Evolutionary conservation across 2,329 filamentous ascomycete species (phyloP).

Genomic region (Fusarium sp.): DNA sequence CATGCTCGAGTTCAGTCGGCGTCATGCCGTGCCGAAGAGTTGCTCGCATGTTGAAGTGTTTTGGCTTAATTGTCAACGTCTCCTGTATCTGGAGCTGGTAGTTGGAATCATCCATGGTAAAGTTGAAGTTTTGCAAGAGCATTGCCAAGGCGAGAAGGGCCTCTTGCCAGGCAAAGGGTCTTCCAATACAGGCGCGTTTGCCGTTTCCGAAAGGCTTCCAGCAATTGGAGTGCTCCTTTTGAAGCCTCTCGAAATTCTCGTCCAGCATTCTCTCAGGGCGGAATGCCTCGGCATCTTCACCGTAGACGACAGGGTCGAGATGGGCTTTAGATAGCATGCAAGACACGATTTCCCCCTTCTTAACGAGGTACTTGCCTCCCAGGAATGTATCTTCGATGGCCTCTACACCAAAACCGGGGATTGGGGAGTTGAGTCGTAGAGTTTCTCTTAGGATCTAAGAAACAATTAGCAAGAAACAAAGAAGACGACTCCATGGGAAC

Average conservation of each 20-base stretch:
- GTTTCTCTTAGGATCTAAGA: slow-evolving; percentile 68
- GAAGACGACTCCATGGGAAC: background rate
- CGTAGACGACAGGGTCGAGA: slow-evolving; percentile 72
- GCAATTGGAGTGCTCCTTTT: slow-evolving; percentile 69
- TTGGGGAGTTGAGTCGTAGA: slow-evolving; percentile 71
- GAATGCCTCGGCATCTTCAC: slow-evolving; percentile 74
- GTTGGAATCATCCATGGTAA: slow-evolving; percentile 67
- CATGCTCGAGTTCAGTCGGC: slow-evolving; percentile 59
- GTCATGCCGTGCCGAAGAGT: slow-evolving; percentile 62
- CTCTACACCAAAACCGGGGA: slow-evolving; percentile 66
- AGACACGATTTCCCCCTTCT: slow-evolving; percentile 62
- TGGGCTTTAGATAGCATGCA: slow-evolving; percentile 67
- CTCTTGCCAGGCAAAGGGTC: slow-evolving; percentile 82
- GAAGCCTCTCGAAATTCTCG: slow-evolving; percentile 71
- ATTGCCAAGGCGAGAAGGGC: slow-evolving; percentile 70
- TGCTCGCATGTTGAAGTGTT: slow-evolving; percentile 72
- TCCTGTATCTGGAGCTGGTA: slow-evolving; percentile 68
- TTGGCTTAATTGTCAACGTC: slow-evolving; percentile 72
- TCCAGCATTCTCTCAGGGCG: slow-evolving; percentile 79
- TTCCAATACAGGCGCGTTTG: slow-evolving; percentile 76
- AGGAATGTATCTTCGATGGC: slow-evolving; percentile 66
- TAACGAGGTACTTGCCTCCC: slow-evolving; percentile 70
- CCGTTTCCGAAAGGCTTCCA: slow-evolving; percentile 85
- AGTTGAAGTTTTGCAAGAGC: slow-evolving; percentile 78
- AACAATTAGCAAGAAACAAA: background rate